Base-by-base conservation (phyloP, 2,329 filamentous ascomycete species). In the Xylariomycetidae sp. region DNA sequence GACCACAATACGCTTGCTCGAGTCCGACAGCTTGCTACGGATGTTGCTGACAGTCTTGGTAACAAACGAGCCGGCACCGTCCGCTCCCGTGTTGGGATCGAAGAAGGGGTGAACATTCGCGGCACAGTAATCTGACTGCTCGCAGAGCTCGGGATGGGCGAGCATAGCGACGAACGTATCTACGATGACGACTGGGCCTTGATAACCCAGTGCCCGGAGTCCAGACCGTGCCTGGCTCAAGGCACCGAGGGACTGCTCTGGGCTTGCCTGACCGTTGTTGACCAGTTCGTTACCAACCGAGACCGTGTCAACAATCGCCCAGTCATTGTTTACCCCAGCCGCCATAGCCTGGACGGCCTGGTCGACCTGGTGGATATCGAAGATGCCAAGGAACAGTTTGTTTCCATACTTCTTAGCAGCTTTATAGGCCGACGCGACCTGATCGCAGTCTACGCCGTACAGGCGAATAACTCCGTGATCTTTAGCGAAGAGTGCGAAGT, bases 101-200 rank as follows among this genome's bases (percentile, higher is more conserved):
- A 92, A 94, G 72, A 88, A 94, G 10, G 87, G 76, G 59, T 94
- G 88, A 45, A 80, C 77, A 61, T 95, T 94, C 55, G 83, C 75
- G 12, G 86, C 84, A 51, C 82, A 87, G 63, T 85, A 86, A 53
- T 94, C 87, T 1, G 83, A 85, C 28, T 67, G 70, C 16, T 78
- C 58, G 62, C 88, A 94, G 30, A 95, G 70, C 32, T 74, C 63
- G 0, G 82, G 81, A 48, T 90, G 73, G 31, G 66, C 61, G 30
- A 80, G 64, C n/a, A 80, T 70, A 5, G 82, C 79, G 15, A 75
- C 70, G 50, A 86, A 85, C 1, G 85, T 90, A 55, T 95, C 88
- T 29, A 90, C 85, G 0, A 83, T 80, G 23, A 89, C 85, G 18
- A 94, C 78, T 2, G 77, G 77, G 3, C 88, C 88, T 3, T 62